Conservation (phyloP, 2,329 filamentous ascomycete species). For the Mycosphaerelloides madeirae region DNA sequence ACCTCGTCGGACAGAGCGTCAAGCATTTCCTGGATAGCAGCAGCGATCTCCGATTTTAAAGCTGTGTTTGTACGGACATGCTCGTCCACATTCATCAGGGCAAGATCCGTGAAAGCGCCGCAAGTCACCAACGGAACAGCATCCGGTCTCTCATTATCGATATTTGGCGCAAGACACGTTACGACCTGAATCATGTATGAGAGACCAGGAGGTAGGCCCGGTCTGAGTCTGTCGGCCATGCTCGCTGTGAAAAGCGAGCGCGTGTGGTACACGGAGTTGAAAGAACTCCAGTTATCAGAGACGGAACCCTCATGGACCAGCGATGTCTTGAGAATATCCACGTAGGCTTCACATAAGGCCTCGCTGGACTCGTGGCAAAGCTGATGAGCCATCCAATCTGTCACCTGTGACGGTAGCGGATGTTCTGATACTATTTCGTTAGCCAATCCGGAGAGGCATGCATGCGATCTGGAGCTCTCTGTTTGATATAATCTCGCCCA, state of each 20-base stretch:
- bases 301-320: slow-evolving; percentile 9
- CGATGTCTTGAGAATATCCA: slow-evolving; percentile 23
- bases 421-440: slow-evolving; percentile 35
- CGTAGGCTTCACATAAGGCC: slow-evolving; percentile 35
- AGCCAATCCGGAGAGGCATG: slow-evolving; percentile 41
- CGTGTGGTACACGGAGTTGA: slow-evolving; percentile 20
- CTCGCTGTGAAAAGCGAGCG: slow-evolving; percentile 15
- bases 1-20: slow-evolving; percentile 13
- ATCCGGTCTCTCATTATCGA: slow-evolving; percentile 13
- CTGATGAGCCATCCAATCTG: slow-evolving; percentile 42
- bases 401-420: slow-evolving; percentile 35
- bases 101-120: slow-evolving; percentile 22
- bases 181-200: slow-evolving; percentile 13
- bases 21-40: slow-evolving; percentile 22
- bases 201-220: slow-evolving; percentile 14
- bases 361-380: slow-evolving; percentile 29
- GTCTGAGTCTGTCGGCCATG: slow-evolving; percentile 6
- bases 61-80: slow-evolving; percentile 14
- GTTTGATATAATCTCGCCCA: slow-evolving; percentile 35
- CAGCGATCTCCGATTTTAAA: slow-evolving; percentile 10
- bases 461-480: slow-evolving; percentile 32
- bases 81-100: slow-evolving; percentile 27
- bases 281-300: slow-evolving; percentile 13
- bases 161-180: slow-evolving; percentile 13
- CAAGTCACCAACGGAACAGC: slow-evolving; percentile 12